These are phyloP conservation scores for Lagerstroemia speciosa DNA, from an alignment of 345 rosid genomes.

Conservation along the genomic window DNA sequence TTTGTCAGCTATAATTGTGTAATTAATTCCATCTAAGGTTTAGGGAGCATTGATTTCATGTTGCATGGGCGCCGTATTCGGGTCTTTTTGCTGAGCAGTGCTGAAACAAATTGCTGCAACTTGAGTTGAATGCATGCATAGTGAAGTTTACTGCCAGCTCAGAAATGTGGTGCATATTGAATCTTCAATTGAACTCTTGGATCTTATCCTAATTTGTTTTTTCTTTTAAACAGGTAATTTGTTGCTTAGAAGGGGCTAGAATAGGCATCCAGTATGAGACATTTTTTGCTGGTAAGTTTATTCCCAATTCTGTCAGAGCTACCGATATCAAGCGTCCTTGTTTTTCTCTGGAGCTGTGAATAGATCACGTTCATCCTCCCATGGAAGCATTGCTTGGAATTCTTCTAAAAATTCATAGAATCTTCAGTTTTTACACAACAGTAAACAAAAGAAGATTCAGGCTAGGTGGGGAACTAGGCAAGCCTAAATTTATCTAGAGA, in stretches of 20 bases:
- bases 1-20: neutral
- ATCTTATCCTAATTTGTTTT: neutral
- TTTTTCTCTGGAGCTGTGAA: neutral
- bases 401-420: neutral
- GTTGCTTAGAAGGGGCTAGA: constrained; percentile 82
- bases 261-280: constrained; percentile 92
- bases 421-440: neutral
- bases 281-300: constrained; percentile 68
- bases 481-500: neutral
- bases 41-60: neutral
- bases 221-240: constrained; percentile 52
- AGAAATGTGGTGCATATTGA: neutral
- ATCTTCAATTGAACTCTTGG: neutral
- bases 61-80: neutral
- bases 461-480: neutral
- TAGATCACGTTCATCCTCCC: too few relatives aligned
- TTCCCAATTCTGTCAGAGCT: neutral
- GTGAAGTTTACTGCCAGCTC: too few relatives aligned
- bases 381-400: neutral
- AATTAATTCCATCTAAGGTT: neutral
- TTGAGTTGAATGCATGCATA: too few relatives aligned
- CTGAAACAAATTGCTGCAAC: too few relatives aligned
- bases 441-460: neutral
- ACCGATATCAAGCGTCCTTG: neutral
- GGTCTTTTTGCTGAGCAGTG: too few relatives aligned